phyloP scores from a whole-genome alignment of 495 filamentous ascomycete species.

The Talaromyces trachyspermus region DNA sequence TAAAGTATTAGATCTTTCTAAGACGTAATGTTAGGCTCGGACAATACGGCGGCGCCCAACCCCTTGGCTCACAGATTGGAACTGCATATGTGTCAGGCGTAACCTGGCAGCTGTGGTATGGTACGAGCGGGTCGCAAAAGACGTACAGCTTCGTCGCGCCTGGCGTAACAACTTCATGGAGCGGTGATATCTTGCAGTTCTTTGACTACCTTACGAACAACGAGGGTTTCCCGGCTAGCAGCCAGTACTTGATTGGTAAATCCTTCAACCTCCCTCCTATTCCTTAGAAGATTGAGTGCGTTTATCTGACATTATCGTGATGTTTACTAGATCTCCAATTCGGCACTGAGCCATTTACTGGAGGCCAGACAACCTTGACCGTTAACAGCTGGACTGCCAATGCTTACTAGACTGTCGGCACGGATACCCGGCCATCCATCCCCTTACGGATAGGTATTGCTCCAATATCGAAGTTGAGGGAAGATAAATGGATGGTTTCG shows the following conservation, averaged over 20 bases:
- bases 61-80: constrained; percentile 29
- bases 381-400: constrained; percentile 16
- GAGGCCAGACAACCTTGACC: constrained; percentile 15
- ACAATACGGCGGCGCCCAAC: constrained; percentile 25
- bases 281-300: not conserved
- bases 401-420: constrained; percentile 5
- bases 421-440: too few species aligned
- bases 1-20: not conserved
- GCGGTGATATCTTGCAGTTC: constrained; percentile 35
- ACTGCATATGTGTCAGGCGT: constrained; percentile 23
- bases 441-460: not conserved
- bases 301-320: constrained; percentile 4
- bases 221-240: constrained; percentile 26
- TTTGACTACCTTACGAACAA: constrained; percentile 31
- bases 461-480: not conserved
- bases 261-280: not conserved
- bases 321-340: constrained; percentile 29
- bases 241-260: constrained; percentile 42
- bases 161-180: constrained; percentile 23
- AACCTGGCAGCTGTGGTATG: constrained; percentile 33
- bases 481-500: too few species aligned
- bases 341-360: constrained; percentile 40
- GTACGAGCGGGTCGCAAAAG: constrained; percentile 29
- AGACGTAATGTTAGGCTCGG: constrained; percentile 22
- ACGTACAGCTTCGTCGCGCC: constrained; percentile 40